phyloP scores from a whole-genome alignment of 2,329 filamentous ascomycete species.

The Corynespora cassiicola region DNA sequence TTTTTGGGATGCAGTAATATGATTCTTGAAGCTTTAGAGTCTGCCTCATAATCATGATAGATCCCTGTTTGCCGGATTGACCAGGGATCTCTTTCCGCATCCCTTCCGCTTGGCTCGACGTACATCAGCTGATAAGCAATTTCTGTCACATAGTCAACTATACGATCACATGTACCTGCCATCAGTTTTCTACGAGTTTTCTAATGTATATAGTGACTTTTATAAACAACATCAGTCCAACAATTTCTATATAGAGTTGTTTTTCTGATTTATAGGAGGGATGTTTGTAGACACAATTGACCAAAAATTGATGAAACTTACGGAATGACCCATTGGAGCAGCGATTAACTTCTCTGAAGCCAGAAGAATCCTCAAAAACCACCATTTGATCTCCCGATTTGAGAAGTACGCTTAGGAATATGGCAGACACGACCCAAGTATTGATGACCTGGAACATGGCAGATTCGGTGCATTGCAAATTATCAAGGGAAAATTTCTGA shows the following conservation, averaged over 20 bases:
- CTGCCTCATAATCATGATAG: slow-evolving; percentile 1
- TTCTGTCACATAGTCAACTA: no score
- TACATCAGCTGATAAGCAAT: slow-evolving; percentile 19
- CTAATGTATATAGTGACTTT: no score
- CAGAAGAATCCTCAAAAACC: slow-evolving; percentile 15
- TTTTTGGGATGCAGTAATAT: slow-evolving; percentile 12
- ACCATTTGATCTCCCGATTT: slow-evolving; percentile 13
- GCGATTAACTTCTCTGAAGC: slow-evolving; percentile 3
- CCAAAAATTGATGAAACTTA: no score
- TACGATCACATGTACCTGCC: neutral
- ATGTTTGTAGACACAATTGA: no score
- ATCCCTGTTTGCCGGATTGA: slow-evolving; percentile 17
- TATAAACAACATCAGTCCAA: no score
- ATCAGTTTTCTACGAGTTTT: no score
- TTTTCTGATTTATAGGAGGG: neutral
- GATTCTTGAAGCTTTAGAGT: neutral
- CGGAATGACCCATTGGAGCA: slow-evolving; percentile 12
- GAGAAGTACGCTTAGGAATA: slow-evolving; percentile 14
- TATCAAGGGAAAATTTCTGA: slow-evolving; percentile 8
- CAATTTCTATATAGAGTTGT: no score
- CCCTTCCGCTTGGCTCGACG: slow-evolving; percentile 15
- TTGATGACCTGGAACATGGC: slow-evolving; percentile 5
- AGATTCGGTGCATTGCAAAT: slow-evolving; percentile 7
- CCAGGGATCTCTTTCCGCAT: slow-evolving; percentile 9
- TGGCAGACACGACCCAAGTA: slow-evolving; percentile 2